Conservation (phyloP, 495 filamentous ascomycete genomes). For the Talaromyces nanjingensis region DNA sequence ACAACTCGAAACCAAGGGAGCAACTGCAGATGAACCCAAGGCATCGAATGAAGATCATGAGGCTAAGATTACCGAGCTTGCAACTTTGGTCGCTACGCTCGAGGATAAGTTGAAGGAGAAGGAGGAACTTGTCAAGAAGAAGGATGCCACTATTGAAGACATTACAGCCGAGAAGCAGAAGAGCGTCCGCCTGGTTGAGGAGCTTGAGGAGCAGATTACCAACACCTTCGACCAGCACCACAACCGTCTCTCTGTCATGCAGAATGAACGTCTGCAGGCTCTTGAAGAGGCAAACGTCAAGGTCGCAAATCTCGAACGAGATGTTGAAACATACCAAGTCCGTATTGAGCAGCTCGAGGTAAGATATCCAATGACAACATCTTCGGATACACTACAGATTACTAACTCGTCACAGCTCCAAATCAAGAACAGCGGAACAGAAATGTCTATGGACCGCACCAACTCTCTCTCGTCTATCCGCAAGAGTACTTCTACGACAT, state of each 20-base stretch:
- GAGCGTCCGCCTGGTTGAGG: conserved; percentile 83
- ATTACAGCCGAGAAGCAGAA: conserved; percentile 63
- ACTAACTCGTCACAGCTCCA: conserved; percentile 28
- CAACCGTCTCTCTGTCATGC: conserved; percentile 68
- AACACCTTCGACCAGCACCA: conserved; percentile 92
- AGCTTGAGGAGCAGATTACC: conserved; percentile 95
- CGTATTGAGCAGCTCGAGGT: conserved; percentile 47
- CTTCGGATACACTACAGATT: background rate
- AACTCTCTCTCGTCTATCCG: conserved; percentile 75
- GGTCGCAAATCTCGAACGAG: conserved; percentile 38
- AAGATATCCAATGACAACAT: conserved; percentile 7
- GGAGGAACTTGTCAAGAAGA: conserved; percentile 65
- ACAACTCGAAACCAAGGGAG: conserved; percentile 44
- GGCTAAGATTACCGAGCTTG: conserved; percentile 42
- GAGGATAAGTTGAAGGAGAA: conserved; percentile 61
- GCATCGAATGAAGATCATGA: conserved; percentile 33
- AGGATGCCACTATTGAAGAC: conserved; percentile 52
- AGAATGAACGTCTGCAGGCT: conserved; percentile 46
- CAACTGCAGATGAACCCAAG: conserved; percentile 32
- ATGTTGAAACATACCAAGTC: conserved; percentile 44
- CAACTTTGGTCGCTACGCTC: conserved; percentile 47
- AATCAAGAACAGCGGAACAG: conserved; percentile 35
- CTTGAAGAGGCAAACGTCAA: conserved; percentile 41
- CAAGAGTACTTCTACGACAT: conserved; percentile 75
- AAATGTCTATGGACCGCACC: conserved; percentile 54